These are phyloP conservation scores for Meredithiella fracta DNA, from an alignment of 2,329 filamentous ascomycete species.

Conservation along the genomic window DNA sequence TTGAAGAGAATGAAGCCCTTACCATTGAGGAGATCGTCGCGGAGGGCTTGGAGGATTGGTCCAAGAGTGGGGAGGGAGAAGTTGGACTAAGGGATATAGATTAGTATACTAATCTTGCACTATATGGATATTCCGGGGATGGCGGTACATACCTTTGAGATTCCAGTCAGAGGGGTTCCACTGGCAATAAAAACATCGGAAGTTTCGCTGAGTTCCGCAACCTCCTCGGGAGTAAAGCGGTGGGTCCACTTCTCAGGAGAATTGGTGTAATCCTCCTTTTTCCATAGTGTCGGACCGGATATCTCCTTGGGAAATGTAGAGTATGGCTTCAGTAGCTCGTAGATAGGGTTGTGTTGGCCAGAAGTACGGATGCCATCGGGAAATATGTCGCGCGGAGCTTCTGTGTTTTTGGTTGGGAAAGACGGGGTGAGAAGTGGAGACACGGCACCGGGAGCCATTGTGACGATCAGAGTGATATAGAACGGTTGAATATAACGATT, in stretches of 20 bases:
- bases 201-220: conserved; percentile 47
- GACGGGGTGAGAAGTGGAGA: not conserved
- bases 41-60: conserved; percentile 22
- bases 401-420: conserved; percentile 18
- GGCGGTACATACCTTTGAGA: conserved; percentile 24
- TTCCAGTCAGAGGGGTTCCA: conserved; percentile 53
- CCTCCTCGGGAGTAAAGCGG: conserved; percentile 47
- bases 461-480: not conserved
- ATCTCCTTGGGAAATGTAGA: conserved; percentile 55
- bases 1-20: conserved; percentile 88
- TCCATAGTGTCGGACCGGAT: conserved; percentile 57
- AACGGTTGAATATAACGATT: not conserved
- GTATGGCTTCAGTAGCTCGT: conserved; percentile 49
- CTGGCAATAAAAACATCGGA: conserved; percentile 53
- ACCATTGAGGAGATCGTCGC: conserved; percentile 45
- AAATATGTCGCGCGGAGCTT: conserved; percentile 25
- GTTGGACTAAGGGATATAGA: conserved; percentile 20
- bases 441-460: conserved; percentile 8
- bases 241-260: conserved; percentile 58
- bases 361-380: conserved; percentile 36
- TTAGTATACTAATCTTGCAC: not conserved
- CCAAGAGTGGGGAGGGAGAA: conserved; percentile 29
- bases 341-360: conserved; percentile 56
- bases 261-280: conserved; percentile 43
- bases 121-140: not conserved